Conservation (phyloP, 495 filamentous ascomycete species). For the Trichodelitschia bisporula region DNA sequence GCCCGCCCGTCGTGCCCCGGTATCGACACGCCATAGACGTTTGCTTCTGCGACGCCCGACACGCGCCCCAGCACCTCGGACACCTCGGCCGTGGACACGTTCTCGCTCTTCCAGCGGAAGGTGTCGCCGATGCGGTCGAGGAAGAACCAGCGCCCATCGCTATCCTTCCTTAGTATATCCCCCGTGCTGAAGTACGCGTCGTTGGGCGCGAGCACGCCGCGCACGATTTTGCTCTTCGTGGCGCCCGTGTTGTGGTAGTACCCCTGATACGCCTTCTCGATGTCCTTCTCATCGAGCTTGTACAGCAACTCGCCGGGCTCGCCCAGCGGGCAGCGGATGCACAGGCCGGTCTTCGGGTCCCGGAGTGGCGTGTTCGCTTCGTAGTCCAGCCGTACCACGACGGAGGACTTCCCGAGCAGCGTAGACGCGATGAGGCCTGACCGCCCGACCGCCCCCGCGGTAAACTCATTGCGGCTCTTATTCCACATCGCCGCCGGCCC, state of each 20-base stretch:
- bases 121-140: constrained; percentile 32
- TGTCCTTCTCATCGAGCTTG: constrained; percentile 38
- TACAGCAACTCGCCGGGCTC: constrained; percentile 58
- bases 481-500: constrained; percentile 53
- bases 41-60: constrained; percentile 45
- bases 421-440: constrained; percentile 35
- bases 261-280: constrained; percentile 48
- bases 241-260: constrained; percentile 62
- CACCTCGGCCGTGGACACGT: constrained; percentile 71
- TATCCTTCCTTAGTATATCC: constrained; percentile 50
- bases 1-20: constrained; percentile 72
- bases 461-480: constrained; percentile 45
- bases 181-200: constrained; percentile 77
- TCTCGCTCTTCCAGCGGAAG: constrained; percentile 16
- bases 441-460: constrained; percentile 59
- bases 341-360: constrained; percentile 48
- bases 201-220: constrained; percentile 52
- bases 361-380: constrained; percentile 46
- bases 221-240: constrained; percentile 53
- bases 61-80: constrained; percentile 45
- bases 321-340: constrained; percentile 30
- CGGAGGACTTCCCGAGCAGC: constrained; percentile 23
- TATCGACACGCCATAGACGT: constrained; percentile 68
- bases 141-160: constrained; percentile 59
- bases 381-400: constrained; percentile 47